phyloP scores from a whole-genome alignment of 768 basidiomycete genomes.

The Cytidiella melzeri region DNA sequence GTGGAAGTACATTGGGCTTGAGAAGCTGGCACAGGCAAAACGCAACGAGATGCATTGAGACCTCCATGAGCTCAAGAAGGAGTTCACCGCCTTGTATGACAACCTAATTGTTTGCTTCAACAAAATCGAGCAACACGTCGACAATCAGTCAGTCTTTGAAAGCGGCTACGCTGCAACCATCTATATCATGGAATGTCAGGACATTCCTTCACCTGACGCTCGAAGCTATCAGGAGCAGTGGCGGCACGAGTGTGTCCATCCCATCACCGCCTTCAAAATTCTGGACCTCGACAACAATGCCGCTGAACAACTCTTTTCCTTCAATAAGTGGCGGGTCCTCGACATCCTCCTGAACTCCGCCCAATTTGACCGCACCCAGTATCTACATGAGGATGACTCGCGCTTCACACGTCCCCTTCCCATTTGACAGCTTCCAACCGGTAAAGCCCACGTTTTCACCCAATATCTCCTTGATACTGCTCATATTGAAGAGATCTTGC shows the following conservation, averaged over 20 bases:
- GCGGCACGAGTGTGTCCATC: neutral
- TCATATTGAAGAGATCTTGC: constrained; percentile 6
- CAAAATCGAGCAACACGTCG: constrained; percentile 31
- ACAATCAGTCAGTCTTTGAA: constrained; percentile 31
- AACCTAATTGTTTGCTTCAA: constrained; percentile 33
- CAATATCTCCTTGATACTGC: constrained; percentile 7
- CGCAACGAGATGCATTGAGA: too few relatives aligned
- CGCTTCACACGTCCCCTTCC: constrained; percentile 2
- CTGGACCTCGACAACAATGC: neutral
- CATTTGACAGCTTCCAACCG: constrained; percentile 7
- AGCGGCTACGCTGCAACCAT: constrained; percentile 30
- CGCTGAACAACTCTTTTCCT: neutral
- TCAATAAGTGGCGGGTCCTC: neutral
- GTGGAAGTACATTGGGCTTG: too few relatives aligned
- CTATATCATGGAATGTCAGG: constrained; percentile 5
- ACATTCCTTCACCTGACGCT: neutral
- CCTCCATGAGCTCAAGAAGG: too few relatives aligned
- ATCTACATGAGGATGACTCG: constrained; percentile 3
- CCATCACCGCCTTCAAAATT: neutral
- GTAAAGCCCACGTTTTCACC: constrained; percentile 1
- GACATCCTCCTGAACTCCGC: constrained; percentile 3
- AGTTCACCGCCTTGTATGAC: too few relatives aligned
- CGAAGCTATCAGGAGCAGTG: neutral
- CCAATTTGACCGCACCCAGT: constrained; percentile 5
- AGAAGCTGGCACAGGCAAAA: too few relatives aligned